Percentiles rank a stretch among this genome's conserved stretches.
Evolutionary conservation across 495 filamentous ascomycete genomes (phyloP).

Genomic region (Penicillium parvum): DNA sequence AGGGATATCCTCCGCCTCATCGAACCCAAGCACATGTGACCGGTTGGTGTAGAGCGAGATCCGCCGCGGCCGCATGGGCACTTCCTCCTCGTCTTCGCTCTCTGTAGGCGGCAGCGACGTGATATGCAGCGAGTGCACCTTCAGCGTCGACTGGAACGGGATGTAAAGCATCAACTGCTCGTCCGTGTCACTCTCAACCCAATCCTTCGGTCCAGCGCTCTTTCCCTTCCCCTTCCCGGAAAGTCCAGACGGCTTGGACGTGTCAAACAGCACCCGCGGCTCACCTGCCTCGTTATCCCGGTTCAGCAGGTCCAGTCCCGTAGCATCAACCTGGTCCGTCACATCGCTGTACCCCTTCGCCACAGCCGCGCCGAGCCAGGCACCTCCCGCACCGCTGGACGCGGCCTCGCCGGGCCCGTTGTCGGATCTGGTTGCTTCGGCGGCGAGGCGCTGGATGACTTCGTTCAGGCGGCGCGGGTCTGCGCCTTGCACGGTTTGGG

Average conservation of each 20-base stretch:
- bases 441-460: conserved; percentile 66
- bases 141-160: conserved; percentile 83
- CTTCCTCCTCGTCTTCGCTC: conserved; percentile 63
- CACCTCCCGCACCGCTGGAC: conserved; percentile 38
- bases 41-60: conserved; percentile 83
- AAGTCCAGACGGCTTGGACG: conserved; percentile 60
- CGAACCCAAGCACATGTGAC: conserved; percentile 85
- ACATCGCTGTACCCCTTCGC: conserved; percentile 81
- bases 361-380: conserved; percentile 69
- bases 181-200: conserved; percentile 99
- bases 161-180: conserved; percentile 94
- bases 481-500: conserved; percentile 69
- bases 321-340: conserved; percentile 71
- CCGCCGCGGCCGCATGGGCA: conserved; percentile 79
- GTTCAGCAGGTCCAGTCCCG: conserved; percentile 84
- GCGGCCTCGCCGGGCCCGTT: conserved; percentile 42
- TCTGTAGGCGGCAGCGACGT: conserved; percentile 74
- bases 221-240: conserved; percentile 55
- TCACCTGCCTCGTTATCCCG: conserved; percentile 64
- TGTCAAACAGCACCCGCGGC: conserved; percentile 68
- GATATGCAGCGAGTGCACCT: conserved; percentile 85
- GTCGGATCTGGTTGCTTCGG: conserved; percentile 58
- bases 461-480: conserved; percentile 62
- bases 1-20: conserved; percentile 83
- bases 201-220: conserved; percentile 50